Evolutionary conservation across 129 eudicot genomes (phyloP), one percentile per base, ranked within the genome.

Genomic region (Chrysanthemum seticuspe): DNA sequence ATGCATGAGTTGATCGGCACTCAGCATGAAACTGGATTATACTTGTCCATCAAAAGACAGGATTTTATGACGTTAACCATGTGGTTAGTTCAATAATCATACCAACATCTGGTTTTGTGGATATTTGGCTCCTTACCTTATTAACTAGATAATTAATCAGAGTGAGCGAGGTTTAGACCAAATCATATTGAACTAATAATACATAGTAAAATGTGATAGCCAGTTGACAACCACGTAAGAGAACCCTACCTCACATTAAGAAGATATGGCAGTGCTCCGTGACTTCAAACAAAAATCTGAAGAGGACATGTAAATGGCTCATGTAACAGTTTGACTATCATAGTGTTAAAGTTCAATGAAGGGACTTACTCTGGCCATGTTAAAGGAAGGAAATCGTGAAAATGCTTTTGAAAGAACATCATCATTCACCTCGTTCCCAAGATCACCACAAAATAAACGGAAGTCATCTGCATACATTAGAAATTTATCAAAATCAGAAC

Each of bases 371-470:
- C 88, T 89, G 29, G 97, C 98, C 96, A 93, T 87, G 65, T 89
- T 93, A 82, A 89, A 93, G n/a, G 95, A 85, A 68, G 98, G 97
- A 80, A 87, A 93, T 71, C 95, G 82, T 57, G 98, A 75, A 82
- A 93, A 93, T 34, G 98, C 97, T 84, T 93, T 93, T 36, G 98
- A 82, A 14, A 93, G 85, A 66, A 93, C 97, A 82, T 93, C 97
- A 89, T 93, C 97, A 81, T 93, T 93, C 92, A 93, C 98, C 85
- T 93, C 98, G 74, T 93, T 93, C 64, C 96, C 98, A 81, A 93
- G 98, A 79, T 93, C 92, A 6, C 98, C 96, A 68, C 98, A 89
- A 73, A 89, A 92, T 75, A 92, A 53, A 8, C 96, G 89, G 72
- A 76, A 89, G 74, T 92, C 98, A 82, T 92, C 98, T 92, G 95